Percentiles rank a stretch among this genome's conserved stretches.
These are phyloP conservation scores for Populus simonii DNA, from an alignment of 345 rosid species.

Conservation along the genomic window DNA sequence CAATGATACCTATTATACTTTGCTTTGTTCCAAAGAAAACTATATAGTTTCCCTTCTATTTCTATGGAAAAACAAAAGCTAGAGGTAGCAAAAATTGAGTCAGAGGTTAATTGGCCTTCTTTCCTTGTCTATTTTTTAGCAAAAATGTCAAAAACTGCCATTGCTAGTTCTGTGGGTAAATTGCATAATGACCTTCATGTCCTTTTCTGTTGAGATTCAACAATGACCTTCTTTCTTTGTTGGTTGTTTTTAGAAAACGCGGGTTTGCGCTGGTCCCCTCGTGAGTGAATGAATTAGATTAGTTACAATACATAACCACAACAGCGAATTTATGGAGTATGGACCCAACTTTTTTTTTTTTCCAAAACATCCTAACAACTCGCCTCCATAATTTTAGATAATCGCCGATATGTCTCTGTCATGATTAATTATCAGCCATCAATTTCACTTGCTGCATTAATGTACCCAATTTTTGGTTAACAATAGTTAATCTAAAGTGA, in stretches of 20 bases:
- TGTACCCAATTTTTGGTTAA: not conserved
- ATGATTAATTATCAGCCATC: not conserved
- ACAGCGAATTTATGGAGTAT: not conserved
- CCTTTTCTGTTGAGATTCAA: not conserved
- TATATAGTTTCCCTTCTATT: not conserved
- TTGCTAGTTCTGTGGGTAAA: not conserved
- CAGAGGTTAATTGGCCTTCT: not conserved
- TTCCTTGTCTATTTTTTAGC: not conserved
- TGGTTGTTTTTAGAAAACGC: slow-evolving; percentile 1
- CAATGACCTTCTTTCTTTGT: not conserved
- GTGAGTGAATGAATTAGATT: not conserved
- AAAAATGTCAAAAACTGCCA: not conserved
- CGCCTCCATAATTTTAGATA: not conserved
- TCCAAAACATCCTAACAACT: not conserved
- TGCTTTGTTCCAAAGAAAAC: slow-evolving; percentile 1
- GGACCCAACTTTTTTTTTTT: not conserved
- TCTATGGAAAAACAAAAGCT: not conserved
- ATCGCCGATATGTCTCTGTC: not conserved
- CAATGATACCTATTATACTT: not conserved
- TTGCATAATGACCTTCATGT: not conserved
- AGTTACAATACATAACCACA: not conserved
- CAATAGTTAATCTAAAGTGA: too few relatives aligned
- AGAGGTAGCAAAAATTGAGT: not conserved
- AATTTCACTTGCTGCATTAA: not conserved
- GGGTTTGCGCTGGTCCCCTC: not conserved